Conservation (phyloP, 2,329 filamentous ascomycete species). For the Phialophora verrucosa region DNA sequence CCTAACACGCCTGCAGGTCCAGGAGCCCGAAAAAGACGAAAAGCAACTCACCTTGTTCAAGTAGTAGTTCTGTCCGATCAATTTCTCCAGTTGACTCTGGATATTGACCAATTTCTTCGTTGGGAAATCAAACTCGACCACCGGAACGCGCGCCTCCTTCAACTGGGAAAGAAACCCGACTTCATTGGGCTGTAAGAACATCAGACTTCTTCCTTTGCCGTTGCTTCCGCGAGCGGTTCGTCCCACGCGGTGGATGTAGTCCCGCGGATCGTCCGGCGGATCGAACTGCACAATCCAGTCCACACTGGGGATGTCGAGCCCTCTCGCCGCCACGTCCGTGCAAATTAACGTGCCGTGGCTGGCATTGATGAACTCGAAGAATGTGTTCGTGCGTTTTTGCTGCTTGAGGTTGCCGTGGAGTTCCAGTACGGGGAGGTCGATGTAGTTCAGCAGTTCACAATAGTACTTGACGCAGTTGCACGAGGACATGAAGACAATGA, state of each 20-base stretch:
- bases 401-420: constrained; percentile 97
- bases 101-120: constrained; percentile 89
- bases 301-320: constrained; percentile 92
- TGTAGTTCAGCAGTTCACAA: constrained; percentile 94
- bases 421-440: constrained; percentile 86
- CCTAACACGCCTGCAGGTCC: neutral
- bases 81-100: constrained; percentile 88
- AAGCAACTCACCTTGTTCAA: constrained; percentile 73
- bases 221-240: constrained; percentile 87
- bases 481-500: constrained; percentile 94
- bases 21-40: constrained; percentile 11
- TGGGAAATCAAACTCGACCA: constrained; percentile 96
- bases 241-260: constrained; percentile 95
- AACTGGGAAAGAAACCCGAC: constrained; percentile 90
- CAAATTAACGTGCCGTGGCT: constrained; percentile 87
- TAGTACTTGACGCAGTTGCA: constrained; percentile 97
- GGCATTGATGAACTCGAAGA: constrained; percentile 93
- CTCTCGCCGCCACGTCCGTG: constrained; percentile 94
- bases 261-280: constrained; percentile 84
- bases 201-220: constrained; percentile 82
- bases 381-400: constrained; percentile 97
- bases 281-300: constrained; percentile 98
- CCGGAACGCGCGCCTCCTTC: constrained; percentile 87
- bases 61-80: constrained; percentile 96
- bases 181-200: constrained; percentile 92